These are phyloP conservation scores for Fusarium beomiforme DNA, from an alignment of 2,329 filamentous ascomycete genomes.

Conservation along the genomic window DNA sequence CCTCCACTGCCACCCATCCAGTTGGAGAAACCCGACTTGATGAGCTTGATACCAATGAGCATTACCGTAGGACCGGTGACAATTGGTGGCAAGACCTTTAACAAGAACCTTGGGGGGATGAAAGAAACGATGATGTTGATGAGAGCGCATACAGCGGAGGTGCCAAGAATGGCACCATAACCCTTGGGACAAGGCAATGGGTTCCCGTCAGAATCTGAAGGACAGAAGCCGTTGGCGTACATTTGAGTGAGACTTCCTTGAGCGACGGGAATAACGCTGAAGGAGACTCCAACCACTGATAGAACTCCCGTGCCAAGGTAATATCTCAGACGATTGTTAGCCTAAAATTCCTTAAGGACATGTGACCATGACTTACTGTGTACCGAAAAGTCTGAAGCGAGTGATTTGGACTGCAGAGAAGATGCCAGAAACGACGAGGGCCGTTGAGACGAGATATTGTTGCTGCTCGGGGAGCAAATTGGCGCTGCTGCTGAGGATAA, in stretches of 20 bases:
- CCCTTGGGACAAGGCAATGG: slow-evolving; percentile 78
- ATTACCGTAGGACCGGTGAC: slow-evolving; percentile 77
- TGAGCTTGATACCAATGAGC: slow-evolving; percentile 78
- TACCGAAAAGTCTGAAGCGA: slow-evolving; percentile 76
- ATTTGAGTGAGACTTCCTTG: slow-evolving; percentile 78
- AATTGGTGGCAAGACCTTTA: slow-evolving; percentile 81
- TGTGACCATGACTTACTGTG: slow-evolving; percentile 54
- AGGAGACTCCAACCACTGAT: slow-evolving; percentile 74
- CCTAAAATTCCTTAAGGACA: background rate
- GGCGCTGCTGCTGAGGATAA: slow-evolving; percentile 74
- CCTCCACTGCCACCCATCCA: slow-evolving; percentile 80
- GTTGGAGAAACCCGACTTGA: slow-evolving; percentile 76
- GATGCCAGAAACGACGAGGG: slow-evolving; percentile 81
- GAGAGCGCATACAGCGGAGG: slow-evolving; percentile 70
- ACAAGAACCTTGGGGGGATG: slow-evolving; percentile 73
- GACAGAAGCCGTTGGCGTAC: slow-evolving; percentile 78
- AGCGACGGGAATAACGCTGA: slow-evolving; percentile 53
- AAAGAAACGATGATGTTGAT: slow-evolving; percentile 81
- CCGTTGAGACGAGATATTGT: slow-evolving; percentile 82
- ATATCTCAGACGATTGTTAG: slow-evolving; percentile 61
- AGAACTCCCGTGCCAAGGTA: slow-evolving; percentile 82
- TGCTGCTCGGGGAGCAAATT: slow-evolving; percentile 69
- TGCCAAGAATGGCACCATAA: slow-evolving; percentile 78
- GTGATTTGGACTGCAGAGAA: slow-evolving; percentile 82
- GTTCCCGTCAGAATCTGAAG: slow-evolving; percentile 68